Evolutionary conservation across 177 flowering plant genomes (phyloP), one percentile per base, ranked within the genome.

Genomic region (Vitis hybrid): DNA sequence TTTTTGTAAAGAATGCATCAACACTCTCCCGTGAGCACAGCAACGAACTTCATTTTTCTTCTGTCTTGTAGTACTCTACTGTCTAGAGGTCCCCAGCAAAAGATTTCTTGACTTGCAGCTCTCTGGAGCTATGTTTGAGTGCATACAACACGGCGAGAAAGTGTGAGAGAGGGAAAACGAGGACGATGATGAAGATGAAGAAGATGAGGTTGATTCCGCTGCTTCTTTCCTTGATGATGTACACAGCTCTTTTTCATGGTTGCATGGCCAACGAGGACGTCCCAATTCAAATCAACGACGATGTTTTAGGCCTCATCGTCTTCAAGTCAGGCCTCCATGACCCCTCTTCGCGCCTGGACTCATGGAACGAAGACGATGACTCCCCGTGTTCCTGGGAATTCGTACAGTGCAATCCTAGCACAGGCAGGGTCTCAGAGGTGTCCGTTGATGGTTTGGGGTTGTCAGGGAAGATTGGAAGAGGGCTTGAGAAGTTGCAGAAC

Each of bases 261-360:
- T 75, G 79, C 77, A 59, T 65, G 60, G 64, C 68, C 24, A 63
- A 68, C 60, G 62, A 44, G 67, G 72, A 65, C 44, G 70, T 70
- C 13, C 9, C 81, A 2, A 12, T 80, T 11, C 85, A 84, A 33
- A 85, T 92, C 61, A 86, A 90, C 73, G 97, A 95, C 71, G 99
- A 95, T 53, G 87, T 95, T 5, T 66, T 95, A 19, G 99, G 98
- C 22, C 88, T 95, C n/a, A 87, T 93, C 6, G 98, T 92, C 56
- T 93, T 95, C 90, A 95, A 95, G 74, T 82, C 98, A 58, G 88
- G 65, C 68, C 70, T 93, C 9, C 62, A 69, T 0, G 95, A 91
- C 80, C 97, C 97, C 0, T 71, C 66, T 67, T 81, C 89, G 0
- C 22, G 68, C 58, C 86, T 95, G 15, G 2, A 47, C 2, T 88